Conservation (phyloP, 257 asterid genomes). For the Nyctanthes arbortristis region DNA sequence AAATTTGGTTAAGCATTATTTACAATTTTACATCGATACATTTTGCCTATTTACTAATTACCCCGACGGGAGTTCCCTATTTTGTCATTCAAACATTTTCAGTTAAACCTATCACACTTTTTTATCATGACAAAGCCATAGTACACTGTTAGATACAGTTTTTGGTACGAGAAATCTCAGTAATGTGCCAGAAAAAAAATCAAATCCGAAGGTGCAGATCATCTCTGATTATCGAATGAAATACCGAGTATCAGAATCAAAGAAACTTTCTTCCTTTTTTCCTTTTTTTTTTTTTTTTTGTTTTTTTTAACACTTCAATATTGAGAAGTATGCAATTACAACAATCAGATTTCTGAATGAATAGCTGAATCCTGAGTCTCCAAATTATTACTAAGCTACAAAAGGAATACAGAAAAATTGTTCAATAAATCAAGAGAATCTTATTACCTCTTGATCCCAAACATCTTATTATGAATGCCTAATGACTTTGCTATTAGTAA, state of each 20-base stretch:
- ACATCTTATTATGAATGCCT: conserved; percentile 11
- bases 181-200: too few species aligned
- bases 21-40: too few species aligned
- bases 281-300: too few species aligned
- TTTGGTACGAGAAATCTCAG: too few species aligned
- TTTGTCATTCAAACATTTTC: too few species aligned
- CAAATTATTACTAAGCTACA: neutral
- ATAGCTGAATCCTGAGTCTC: neutral
- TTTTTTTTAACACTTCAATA: neutral
- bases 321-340: neutral
- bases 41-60: too few species aligned
- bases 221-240: neutral
- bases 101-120: too few species aligned
- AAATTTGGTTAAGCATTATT: too few species aligned
- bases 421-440: conserved; percentile 12
- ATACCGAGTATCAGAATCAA: neutral
- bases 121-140: too few species aligned
- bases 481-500: conserved; percentile 1
- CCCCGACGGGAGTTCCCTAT: too few species aligned
- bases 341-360: neutral
- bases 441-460: conserved; percentile 12
- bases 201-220: too few species aligned
- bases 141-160: too few species aligned
- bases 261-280: neutral
- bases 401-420: neutral